Conservation (phyloP, 2,329 filamentous ascomycete species). For the Orbilia ellipsospora region DNA sequence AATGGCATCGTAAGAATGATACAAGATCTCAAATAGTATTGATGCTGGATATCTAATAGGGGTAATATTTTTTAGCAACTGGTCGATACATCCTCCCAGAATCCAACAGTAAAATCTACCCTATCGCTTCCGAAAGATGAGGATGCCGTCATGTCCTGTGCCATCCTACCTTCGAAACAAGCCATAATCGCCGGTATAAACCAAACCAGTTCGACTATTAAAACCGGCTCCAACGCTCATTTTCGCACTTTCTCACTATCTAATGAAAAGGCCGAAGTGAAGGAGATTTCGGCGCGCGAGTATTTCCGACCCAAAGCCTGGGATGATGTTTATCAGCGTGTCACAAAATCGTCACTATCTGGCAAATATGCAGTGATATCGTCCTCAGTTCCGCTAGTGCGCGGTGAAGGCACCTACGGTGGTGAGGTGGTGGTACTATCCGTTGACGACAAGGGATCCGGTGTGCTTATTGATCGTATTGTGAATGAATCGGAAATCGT, state of each 20-base stretch:
- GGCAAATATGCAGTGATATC: constrained; percentile 55
- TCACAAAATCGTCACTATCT: constrained; percentile 43
- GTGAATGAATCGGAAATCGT: constrained; percentile 56
- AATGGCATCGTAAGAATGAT: constrained; percentile 57
- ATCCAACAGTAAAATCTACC: constrained; percentile 50
- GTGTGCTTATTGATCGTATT: constrained; percentile 49
- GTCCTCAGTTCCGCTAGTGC: constrained; percentile 47
- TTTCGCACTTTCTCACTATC: constrained; percentile 58
- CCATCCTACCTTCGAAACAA: constrained; percentile 47
- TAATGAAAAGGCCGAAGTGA: constrained; percentile 45
- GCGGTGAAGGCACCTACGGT: constrained; percentile 47
- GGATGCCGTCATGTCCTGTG: constrained; percentile 59
- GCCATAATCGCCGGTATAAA: constrained; percentile 58
- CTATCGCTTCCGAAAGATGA: constrained; percentile 57
- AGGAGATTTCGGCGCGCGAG: constrained; percentile 53
- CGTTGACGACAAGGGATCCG: constrained; percentile 43
- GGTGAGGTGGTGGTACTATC: constrained; percentile 49
- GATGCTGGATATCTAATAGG: not conserved
- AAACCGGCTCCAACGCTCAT: constrained; percentile 56
- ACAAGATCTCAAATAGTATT: constrained; percentile 14
- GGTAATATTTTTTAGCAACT: constrained; percentile 24
- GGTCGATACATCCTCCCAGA: constrained; percentile 40
- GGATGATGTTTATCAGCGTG: constrained; percentile 52
- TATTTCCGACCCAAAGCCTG: constrained; percentile 51
- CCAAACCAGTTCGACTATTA: constrained; percentile 37